Base-by-base conservation (phyloP, 2,329 filamentous ascomycete genomes). In the Diplodia seriata region DNA sequence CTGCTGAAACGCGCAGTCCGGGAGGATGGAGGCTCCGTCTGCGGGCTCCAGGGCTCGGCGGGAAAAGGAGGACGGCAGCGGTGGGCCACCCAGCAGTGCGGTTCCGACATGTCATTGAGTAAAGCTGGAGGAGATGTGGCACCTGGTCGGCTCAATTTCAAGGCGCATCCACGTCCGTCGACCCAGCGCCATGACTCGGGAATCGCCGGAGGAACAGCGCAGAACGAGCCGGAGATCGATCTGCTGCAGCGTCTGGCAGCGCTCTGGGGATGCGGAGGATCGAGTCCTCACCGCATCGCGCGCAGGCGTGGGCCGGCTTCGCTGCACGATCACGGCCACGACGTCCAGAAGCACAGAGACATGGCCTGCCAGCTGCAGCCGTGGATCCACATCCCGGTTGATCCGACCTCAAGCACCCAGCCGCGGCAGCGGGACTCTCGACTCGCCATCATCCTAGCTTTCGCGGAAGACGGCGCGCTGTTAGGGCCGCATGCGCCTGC, bases 221-320 rank as follows among this genome's bases (percentile, higher is more conserved):
- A 26, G 14, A 20, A 47, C 36, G 29, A 12, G 26, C 57, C 40
- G 23, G 40, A 63, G 43, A 50, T 51, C 59, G 59, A 51, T 63
- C 59, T 29, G 26, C 14, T 29, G 15, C 20, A 23, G 56, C 56
- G 40, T 18, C 40, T 49, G 57, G 57, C 43, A 59, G 40, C 23
- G 4, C 26, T 62, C 57, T 62, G 59, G 59, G 59, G 59, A 63
- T 63, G 59, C 47, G 59, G 59, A 63, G 43, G 47, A 63, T 63
- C 59, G 59, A 63, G 59, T 23, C 18, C 59, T 84, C 0, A 98
- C 91, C 1, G 94, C 93, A 77, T 98, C 91, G 53, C 92, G 86
- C 1, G 83, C 85, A 79, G 98, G 95, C 0, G 95, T 23, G 38
- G 59, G 59, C 59, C 59, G 47, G 47, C 59, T 38, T 36, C 59